phyloP scores from a whole-genome alignment of 2,329 filamentous ascomycete genomes.

The Aulographum hederae region DNA sequence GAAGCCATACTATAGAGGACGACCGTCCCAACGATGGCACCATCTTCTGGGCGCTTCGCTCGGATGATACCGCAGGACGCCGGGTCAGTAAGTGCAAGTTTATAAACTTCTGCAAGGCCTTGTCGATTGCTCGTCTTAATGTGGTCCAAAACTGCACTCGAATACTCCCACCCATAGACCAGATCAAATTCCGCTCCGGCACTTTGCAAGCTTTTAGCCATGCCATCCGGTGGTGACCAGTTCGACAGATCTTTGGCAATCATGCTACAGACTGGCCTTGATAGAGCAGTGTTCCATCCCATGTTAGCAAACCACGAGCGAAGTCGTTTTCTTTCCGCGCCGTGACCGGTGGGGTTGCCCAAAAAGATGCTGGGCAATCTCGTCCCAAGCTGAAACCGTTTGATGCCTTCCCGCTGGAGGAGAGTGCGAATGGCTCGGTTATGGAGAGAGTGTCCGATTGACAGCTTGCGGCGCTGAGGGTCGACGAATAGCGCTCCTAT shows the following conservation, averaged over 20 bases:
- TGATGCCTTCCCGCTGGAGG: constrained; percentile 50
- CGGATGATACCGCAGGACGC: constrained; percentile 66
- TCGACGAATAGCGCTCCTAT: constrained; percentile 84
- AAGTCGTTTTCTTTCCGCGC: constrained; percentile 38
- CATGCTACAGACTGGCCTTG: constrained; percentile 50
- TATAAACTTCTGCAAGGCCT: constrained; percentile 65
- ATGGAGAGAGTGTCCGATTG: constrained; percentile 79
- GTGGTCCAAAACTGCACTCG: constrained; percentile 54
- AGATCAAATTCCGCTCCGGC: constrained; percentile 59
- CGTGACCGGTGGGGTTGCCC: constrained; percentile 57
- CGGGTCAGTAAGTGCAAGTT: constrained; percentile 51
- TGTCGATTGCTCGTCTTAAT: constrained; percentile 57
- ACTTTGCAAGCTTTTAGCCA: constrained; percentile 53
- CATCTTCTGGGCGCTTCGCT: constrained; percentile 52
- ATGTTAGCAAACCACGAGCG: constrained; percentile 77
- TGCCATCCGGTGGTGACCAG: constrained; percentile 61
- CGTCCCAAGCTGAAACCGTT: constrained; percentile 65
- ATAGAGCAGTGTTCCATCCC: constrained; percentile 63
- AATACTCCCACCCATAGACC: constrained; percentile 62
- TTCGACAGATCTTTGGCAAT: constrained; percentile 50
- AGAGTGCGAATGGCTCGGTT: constrained; percentile 66
- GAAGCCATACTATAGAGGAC: constrained; percentile 60
- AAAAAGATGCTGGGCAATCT: constrained; percentile 72
- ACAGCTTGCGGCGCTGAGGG: constrained; percentile 66
- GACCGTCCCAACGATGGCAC: constrained; percentile 56